Evolutionary conservation across 768 basidiomycete species (phyloP).

Genomic region (Sporobolomyces phaffii): DNA sequence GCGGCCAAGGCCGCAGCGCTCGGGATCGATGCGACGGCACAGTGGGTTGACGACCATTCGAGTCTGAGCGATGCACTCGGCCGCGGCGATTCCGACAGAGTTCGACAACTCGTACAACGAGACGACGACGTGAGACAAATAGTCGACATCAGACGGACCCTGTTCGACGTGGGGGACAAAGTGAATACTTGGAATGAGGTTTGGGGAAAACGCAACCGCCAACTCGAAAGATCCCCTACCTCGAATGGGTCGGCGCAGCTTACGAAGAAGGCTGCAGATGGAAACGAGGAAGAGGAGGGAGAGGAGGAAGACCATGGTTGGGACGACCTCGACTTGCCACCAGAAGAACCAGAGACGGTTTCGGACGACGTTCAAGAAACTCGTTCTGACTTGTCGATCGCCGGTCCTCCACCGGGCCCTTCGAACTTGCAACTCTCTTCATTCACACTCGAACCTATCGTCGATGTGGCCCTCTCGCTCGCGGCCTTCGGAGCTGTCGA

Average conservation of each 20-base stretch:
- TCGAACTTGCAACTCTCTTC: conserved; percentile 51
- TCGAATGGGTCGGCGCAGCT: too few species aligned
- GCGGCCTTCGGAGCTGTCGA: conserved; percentile 60
- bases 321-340: conserved; percentile 19
- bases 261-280: conserved; percentile 39
- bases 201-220: conserved; percentile 49
- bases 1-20: conserved; percentile 60
- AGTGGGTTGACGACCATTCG: neutral
- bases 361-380: conserved; percentile 14
- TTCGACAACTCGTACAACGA: neutral
- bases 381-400: neutral
- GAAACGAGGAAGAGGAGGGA: conserved; percentile 33
- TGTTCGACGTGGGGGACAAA: conserved; percentile 44
- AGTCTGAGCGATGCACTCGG: neutral
- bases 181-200: conserved; percentile 29
- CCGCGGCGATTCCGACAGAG: neutral
- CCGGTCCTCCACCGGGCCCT: neutral
- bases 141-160: neutral
- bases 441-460: conserved; percentile 61
- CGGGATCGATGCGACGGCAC: conserved; percentile 59
- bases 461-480: conserved; percentile 59
- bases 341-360: neutral
- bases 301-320: conserved; percentile 35
- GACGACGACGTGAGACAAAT: neutral
- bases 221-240: conserved; percentile 46